Conservation (phyloP, 163 green algal species). For the Smithsoniella earleae region DNA sequence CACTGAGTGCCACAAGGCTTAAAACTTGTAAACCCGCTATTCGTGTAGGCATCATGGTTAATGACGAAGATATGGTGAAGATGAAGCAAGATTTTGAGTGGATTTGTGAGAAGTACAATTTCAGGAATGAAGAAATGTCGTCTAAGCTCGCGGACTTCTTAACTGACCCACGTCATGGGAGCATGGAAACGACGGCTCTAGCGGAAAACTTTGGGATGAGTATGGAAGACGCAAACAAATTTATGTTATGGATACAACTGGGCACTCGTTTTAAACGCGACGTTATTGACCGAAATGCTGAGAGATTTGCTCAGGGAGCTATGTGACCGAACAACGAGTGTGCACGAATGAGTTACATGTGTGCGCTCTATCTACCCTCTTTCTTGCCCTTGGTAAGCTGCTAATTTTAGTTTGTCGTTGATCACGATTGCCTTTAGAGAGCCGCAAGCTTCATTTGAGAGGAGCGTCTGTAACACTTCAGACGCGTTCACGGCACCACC, state of each 20-base stretch:
- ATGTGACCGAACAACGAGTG: no score
- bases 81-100: constrained; percentile 12
- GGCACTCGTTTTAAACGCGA: constrained; percentile 21
- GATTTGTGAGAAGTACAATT: constrained; percentile 25
- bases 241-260: constrained; percentile 26
- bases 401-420: no score
- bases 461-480: no score
- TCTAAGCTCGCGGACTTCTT: constrained; percentile 14
- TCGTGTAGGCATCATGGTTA: not conserved
- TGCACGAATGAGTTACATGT: no score
- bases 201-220: constrained; percentile 27
- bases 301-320: not conserved
- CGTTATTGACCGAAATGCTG: constrained; percentile 18
- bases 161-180: not conserved
- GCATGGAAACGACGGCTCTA: not conserved
- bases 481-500: constrained; percentile 1
- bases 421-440: no score
- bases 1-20: not conserved
- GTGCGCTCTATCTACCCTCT: no score
- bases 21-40: no score
- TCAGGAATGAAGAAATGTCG: not conserved
- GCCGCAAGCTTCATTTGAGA: no score
- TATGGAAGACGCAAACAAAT: constrained; percentile 26
- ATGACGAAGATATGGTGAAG: not conserved
- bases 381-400: no score